Evolutionary conservation across 139 green algal species (phyloP).

Genomic region (Volvox africanus): DNA sequence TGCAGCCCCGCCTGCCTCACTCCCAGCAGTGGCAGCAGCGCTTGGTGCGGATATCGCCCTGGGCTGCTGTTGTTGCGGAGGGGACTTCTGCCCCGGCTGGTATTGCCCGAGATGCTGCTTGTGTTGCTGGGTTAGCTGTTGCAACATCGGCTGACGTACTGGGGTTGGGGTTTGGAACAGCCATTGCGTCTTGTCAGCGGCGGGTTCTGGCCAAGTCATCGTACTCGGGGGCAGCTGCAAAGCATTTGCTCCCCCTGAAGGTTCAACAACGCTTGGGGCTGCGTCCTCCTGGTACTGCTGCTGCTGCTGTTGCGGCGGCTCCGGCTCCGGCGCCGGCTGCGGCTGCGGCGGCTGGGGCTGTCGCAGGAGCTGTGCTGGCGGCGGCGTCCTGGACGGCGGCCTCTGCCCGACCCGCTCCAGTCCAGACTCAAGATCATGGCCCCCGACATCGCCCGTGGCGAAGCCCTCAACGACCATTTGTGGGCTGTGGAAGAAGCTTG

Average conservation of each 20-base stretch:
- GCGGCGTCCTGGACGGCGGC: background rate
- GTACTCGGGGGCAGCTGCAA: too few relatives aligned
- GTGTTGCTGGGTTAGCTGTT: background rate
- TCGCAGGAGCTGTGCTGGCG: background rate
- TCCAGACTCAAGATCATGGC: background rate
- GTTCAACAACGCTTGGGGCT: too few relatives aligned
- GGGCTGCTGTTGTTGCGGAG: too few relatives aligned
- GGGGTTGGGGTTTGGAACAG: background rate
- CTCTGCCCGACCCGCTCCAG: background rate
- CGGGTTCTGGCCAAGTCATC: background rate
- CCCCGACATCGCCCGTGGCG: background rate
- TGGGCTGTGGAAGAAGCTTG: background rate
- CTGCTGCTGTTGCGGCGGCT: background rate
- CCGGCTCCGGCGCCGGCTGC: background rate
- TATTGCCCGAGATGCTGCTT: background rate
- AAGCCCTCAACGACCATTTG: background rate
- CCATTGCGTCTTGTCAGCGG: too few relatives aligned
- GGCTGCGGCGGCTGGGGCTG: background rate
- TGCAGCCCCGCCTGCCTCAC: too few relatives aligned
- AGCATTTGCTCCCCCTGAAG: too few relatives aligned
- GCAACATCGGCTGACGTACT: background rate
- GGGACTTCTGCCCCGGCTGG: too few relatives aligned
- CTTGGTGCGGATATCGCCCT: too few relatives aligned
- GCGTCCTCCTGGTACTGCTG: background rate
- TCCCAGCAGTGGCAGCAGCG: too few relatives aligned